A percentile compares a stretch with the other conserved stretches of the same genome.
phyloP scores from a whole-genome alignment of 495 filamentous ascomycete species.

The Acidiella bohemica region DNA sequence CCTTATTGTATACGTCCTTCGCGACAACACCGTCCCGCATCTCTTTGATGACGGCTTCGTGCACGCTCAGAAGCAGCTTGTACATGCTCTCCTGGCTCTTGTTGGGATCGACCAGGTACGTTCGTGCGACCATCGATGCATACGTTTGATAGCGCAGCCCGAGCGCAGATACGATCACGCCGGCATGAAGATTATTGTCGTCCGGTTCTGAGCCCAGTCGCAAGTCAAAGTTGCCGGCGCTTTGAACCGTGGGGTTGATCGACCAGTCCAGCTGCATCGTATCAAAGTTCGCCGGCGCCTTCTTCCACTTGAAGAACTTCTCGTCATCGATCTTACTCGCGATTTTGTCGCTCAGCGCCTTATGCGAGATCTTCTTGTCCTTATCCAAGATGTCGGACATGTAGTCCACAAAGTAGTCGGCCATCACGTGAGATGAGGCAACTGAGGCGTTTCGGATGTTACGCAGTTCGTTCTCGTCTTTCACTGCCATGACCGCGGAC shows the following conservation, averaged over 20 bases:
- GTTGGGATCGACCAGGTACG: constrained; percentile 92
- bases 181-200: constrained; percentile 73
- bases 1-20: constrained; percentile 89
- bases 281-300: constrained; percentile 77
- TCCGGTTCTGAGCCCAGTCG: constrained; percentile 62
- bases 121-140: constrained; percentile 75
- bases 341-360: constrained; percentile 66
- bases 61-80: constrained; percentile 73
- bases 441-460: constrained; percentile 85
- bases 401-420: constrained; percentile 88
- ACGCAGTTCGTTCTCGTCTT: constrained; percentile 90
- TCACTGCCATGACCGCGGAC: constrained; percentile 75
- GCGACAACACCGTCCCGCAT: constrained; percentile 73
- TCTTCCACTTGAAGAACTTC: constrained; percentile 83
- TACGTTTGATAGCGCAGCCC: constrained; percentile 92
- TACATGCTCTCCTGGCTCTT: constrained; percentile 90
- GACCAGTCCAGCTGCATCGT: constrained; percentile 87
- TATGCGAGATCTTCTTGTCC: constrained; percentile 92
- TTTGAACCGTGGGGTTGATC: constrained; percentile 81
- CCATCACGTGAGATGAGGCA: constrained; percentile 82
- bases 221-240: constrained; percentile 87
- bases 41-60: constrained; percentile 76
- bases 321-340: constrained; percentile 79
- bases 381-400: constrained; percentile 91
- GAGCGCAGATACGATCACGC: constrained; percentile 81